Conservation (phyloP, 768 basidiomycete genomes). For the Leccinum boreale region DNA sequence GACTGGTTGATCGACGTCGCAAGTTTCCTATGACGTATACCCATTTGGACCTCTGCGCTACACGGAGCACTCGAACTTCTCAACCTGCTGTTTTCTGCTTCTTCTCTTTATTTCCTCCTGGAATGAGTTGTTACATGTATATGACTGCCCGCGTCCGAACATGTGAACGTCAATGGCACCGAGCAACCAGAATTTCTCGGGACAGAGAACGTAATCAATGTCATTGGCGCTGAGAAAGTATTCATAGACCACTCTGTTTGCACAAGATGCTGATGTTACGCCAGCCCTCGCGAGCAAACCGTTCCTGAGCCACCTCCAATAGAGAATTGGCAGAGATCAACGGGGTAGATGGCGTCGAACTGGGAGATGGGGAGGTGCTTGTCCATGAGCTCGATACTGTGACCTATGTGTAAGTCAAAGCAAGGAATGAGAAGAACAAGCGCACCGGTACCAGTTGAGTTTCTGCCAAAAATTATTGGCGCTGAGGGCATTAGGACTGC, state of each 20-base stretch:
- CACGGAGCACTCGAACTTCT: too few relatives aligned
- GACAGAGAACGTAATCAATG: constrained; percentile 59
- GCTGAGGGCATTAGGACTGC: constrained; percentile 56
- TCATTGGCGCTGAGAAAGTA: constrained; percentile 25
- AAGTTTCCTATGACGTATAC: too few relatives aligned
- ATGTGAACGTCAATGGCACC: constrained; percentile 76
- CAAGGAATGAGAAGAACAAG: not conserved
- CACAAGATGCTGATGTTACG: constrained; percentile 65
- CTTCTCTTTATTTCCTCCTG: too few relatives aligned
- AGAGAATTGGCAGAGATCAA: constrained; percentile 73
- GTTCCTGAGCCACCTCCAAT: constrained; percentile 60
- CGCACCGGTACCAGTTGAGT: constrained; percentile 64
- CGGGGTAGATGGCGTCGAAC: constrained; percentile 67
- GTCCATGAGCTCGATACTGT: constrained; percentile 74
- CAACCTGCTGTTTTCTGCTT: too few relatives aligned
- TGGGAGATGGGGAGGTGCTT: constrained; percentile 50
- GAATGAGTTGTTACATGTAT: too few relatives aligned
- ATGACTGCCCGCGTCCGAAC: constrained; percentile 35
- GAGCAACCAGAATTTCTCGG: constrained; percentile 49
- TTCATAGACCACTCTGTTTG: constrained; percentile 54
- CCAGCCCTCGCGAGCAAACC: constrained; percentile 67
- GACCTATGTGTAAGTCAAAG: constrained; percentile 15
- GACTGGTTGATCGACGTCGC: too few relatives aligned
- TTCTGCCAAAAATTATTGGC: constrained; percentile 38
- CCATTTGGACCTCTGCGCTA: too few relatives aligned